Evolutionary conservation across 345 rosid genomes (phyloP).

Genomic region (Schrenkiella parvula): DNA sequence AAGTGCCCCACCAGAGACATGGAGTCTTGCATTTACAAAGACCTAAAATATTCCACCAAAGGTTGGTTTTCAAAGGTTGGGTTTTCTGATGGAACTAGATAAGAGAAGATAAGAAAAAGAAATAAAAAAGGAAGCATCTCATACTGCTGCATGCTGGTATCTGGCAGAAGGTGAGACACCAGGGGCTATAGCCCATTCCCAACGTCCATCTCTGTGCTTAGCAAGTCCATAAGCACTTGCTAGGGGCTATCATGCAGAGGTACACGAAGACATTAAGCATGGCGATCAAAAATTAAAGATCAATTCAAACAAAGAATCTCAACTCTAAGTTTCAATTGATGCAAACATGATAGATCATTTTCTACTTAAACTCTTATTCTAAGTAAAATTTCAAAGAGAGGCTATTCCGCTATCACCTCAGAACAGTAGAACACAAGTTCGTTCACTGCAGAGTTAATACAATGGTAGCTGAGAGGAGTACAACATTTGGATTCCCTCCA

Average conservation of each 20-base stretch:
- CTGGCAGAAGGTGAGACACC: slow-evolving; percentile 98
- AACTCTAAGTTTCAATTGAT: background rate
- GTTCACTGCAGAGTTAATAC: background rate
- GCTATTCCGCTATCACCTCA: background rate
- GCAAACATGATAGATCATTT: background rate
- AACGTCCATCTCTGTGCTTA: slow-evolving; percentile 98
- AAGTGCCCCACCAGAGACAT: slow-evolving; percentile 99
- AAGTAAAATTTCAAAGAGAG: background rate
- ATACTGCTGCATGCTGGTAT: slow-evolving; percentile 99
- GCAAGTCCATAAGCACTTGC: slow-evolving; percentile 99
- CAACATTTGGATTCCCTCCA: background rate
- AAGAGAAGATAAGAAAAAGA: background rate
- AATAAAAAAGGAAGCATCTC: slow-evolving; percentile 27
- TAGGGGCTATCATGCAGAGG: slow-evolving; percentile 57
- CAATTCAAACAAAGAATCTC: background rate
- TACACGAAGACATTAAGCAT: background rate
- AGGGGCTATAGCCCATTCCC: slow-evolving; percentile 99
- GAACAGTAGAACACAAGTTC: background rate
- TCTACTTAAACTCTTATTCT: background rate
- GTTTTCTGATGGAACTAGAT: slow-evolving; percentile 2
- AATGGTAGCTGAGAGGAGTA: background rate
- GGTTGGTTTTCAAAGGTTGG: slow-evolving; percentile 14
- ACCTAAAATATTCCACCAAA: slow-evolving; percentile 46
- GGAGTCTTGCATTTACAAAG: slow-evolving; percentile 97
- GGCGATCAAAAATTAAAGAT: background rate